phyloP scores from a whole-genome alignment of 495 filamentous ascomycete species.

The Sordaria brevicollis region DNA sequence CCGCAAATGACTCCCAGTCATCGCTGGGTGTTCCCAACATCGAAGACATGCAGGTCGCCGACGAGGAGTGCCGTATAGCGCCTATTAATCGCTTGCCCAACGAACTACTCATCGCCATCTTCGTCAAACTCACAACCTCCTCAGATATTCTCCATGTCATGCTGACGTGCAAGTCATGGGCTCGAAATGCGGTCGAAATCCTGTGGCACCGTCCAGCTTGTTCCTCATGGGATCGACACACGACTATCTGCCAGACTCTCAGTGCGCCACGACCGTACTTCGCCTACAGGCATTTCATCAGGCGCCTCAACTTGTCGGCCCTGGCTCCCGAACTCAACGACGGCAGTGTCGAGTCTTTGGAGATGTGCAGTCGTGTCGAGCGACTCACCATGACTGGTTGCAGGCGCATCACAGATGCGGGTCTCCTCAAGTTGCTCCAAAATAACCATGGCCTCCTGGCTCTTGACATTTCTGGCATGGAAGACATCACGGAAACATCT shows the following conservation, averaged over 20 bases:
- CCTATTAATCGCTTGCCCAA: conserved; percentile 80
- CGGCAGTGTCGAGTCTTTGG: conserved; percentile 74
- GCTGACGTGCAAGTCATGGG: conserved; percentile 88
- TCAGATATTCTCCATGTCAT: conserved; percentile 77
- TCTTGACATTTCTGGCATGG: conserved; percentile 77
- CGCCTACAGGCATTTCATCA: conserved; percentile 75
- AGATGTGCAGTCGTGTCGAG: conserved; percentile 82
- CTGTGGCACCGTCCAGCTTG: conserved; percentile 93
- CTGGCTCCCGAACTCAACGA: conserved; percentile 73
- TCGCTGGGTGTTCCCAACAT: conserved; percentile 72
- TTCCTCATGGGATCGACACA: conserved; percentile 69
- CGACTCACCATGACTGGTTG: conserved; percentile 91
- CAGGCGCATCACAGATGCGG: conserved; percentile 68
- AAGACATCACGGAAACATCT: conserved; percentile 71
- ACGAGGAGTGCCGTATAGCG: conserved; percentile 48
- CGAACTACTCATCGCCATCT: conserved; percentile 88
- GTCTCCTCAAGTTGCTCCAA: conserved; percentile 68
- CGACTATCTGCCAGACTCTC: conserved; percentile 67
- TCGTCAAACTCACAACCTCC: conserved; percentile 67
- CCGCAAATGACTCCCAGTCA: conserved; percentile 80
- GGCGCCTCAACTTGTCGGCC: conserved; percentile 77
- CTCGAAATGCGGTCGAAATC: conserved; percentile 81
- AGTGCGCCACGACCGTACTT: conserved; percentile 62
- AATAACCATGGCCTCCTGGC: conserved; percentile 77
- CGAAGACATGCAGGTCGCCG: conserved; percentile 54